Percentiles rank a stretch among this genome's conserved stretches.
phyloP scores from a whole-genome alignment of 2,329 filamentous ascomycete species.

The Chrysosporium queenslandicum region DNA sequence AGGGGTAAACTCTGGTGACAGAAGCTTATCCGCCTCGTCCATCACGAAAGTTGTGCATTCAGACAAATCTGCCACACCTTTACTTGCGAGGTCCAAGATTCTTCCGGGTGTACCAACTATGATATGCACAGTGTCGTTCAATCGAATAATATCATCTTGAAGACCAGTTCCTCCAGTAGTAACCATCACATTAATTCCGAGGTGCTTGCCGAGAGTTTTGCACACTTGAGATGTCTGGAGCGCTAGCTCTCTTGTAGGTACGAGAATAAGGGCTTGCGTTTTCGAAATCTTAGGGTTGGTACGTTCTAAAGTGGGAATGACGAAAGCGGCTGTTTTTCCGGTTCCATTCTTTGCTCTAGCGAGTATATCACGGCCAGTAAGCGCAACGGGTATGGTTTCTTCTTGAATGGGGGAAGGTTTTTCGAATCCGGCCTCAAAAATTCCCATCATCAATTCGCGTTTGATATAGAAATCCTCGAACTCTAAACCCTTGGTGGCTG shows the following conservation, averaged over 20 bases:
- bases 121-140: slow-evolving; percentile 91
- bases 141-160: slow-evolving; percentile 90
- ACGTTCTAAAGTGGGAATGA: slow-evolving; percentile 87
- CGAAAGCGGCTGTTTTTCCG: slow-evolving; percentile 95
- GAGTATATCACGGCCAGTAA: slow-evolving; percentile 89
- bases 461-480: slow-evolving; percentile 97
- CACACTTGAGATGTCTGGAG: slow-evolving; percentile 98
- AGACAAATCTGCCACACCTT: slow-evolving; percentile 90
- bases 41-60: slow-evolving; percentile 98
- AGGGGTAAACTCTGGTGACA: slow-evolving; percentile 92
- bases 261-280: slow-evolving; percentile 90
- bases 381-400: slow-evolving; percentile 92
- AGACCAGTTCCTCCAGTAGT: slow-evolving; percentile 92
- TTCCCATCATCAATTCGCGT: slow-evolving; percentile 93
- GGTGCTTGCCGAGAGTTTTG: slow-evolving; percentile 94
- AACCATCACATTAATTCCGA: slow-evolving; percentile 98
- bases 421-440: slow-evolving; percentile 97
- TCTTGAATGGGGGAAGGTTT: slow-evolving; percentile 98
- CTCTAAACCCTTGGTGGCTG: slow-evolving; percentile 91
- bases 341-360: slow-evolving; percentile 97
- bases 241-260: slow-evolving; percentile 91
- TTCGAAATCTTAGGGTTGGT: slow-evolving; percentile 96
- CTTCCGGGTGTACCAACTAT: slow-evolving; percentile 93
- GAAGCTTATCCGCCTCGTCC: slow-evolving; percentile 97
- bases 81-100: slow-evolving; percentile 91